These are phyloP conservation scores for Ceratocystis variospora DNA, from an alignment of 2,329 filamentous ascomycete genomes.

Conservation along the genomic window DNA sequence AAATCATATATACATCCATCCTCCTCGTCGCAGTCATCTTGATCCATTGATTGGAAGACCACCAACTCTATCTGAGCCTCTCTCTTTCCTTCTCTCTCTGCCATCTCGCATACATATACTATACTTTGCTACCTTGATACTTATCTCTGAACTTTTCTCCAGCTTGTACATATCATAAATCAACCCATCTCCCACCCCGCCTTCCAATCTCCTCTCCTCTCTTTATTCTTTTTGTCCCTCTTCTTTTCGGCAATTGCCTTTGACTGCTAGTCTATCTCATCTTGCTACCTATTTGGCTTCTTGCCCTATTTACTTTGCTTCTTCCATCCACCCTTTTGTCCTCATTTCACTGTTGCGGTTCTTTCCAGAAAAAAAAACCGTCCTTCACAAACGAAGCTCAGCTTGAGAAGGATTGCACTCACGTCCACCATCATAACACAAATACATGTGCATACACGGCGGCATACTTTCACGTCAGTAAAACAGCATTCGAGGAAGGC, in stretches of 20 bases:
- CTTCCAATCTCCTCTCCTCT: background rate
- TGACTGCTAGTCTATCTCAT: background rate
- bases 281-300: background rate
- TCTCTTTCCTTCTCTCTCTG: background rate
- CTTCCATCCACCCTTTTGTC: background rate
- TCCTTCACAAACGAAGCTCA: background rate
- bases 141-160: background rate
- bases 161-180: slow-evolving; percentile 4
- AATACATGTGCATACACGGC: background rate
- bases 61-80: slow-evolving; percentile 8
- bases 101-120: slow-evolving; percentile 1
- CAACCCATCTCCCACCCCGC: slow-evolving; percentile 2
- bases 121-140: background rate
- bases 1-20: slow-evolving; percentile 2
- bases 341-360: background rate
- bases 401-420: slow-evolving; percentile 1
- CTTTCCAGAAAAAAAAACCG: background rate
- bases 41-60: background rate
- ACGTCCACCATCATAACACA: background rate
- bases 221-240: background rate
- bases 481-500: background rate
- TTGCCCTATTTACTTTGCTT: background rate
- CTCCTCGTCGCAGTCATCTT: background rate
- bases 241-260: slow-evolving; percentile 3
- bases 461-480: background rate